Evolutionary conservation across 148 eudicot species (phyloP).

Genomic region (Salicornia ramosissima): DNA sequence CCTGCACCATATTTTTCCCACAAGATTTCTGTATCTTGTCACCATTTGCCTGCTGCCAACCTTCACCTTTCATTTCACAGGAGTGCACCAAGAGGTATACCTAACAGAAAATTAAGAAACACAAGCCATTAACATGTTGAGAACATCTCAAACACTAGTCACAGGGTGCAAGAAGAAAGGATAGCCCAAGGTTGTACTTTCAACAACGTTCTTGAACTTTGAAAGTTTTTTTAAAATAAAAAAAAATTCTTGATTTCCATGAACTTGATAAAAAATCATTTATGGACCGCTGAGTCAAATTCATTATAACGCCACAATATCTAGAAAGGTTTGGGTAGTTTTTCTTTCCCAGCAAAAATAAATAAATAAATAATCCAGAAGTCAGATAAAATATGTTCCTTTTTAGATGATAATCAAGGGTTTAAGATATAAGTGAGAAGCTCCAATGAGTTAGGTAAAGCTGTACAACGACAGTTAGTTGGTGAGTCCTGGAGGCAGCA

Average conservation of each 20-base stretch:
- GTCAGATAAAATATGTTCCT: not conserved
- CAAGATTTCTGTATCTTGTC: conserved; percentile 32
- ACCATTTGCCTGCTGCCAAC: conserved; percentile 30
- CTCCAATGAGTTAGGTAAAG: not conserved
- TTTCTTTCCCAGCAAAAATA: no score
- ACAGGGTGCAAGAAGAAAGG: not conserved
- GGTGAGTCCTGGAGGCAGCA: no score
- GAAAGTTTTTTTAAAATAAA: not conserved
- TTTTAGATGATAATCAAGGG: not conserved
- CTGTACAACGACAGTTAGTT: no score
- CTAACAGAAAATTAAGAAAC: conserved; percentile 29
- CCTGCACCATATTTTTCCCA: conserved; percentile 37
- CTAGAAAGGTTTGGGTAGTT: no score
- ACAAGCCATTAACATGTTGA: not conserved
- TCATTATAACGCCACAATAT: not conserved
- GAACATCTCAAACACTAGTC: conserved; percentile 1
- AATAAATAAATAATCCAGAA: no score
- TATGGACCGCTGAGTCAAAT: not conserved
- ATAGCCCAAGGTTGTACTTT: not conserved
- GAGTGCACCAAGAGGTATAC: conserved; percentile 86
- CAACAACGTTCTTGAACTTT: not conserved
- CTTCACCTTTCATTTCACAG: conserved; percentile 48
- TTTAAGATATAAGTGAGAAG: not conserved
- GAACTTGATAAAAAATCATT: not conserved
- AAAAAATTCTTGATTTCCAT: not conserved